These are phyloP conservation scores for Hemileia vastatrix DNA, from an alignment of 1,284 basidiomycete species.

Conservation along the genomic window DNA sequence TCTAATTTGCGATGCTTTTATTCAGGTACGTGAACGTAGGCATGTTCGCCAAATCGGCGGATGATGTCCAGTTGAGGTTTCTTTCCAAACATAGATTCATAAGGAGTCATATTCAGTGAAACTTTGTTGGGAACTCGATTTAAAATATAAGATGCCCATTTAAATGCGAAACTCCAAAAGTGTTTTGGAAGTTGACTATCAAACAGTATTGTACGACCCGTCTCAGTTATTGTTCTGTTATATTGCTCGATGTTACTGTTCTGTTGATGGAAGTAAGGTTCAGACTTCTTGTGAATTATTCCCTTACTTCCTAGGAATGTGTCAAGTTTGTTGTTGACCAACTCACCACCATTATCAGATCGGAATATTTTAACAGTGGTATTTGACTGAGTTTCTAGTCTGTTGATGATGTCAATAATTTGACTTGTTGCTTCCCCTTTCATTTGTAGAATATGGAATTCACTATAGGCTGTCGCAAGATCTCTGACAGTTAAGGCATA, in stretches of 20 bases:
- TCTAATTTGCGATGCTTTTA: not conserved
- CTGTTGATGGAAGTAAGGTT: not conserved
- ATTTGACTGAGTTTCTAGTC: not conserved
- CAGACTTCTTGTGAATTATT: not conserved
- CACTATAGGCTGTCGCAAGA: not conserved
- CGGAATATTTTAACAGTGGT: not conserved
- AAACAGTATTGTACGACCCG: not conserved
- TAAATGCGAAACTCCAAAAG: not conserved
- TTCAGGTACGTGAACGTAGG: not conserved
- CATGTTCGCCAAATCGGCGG: not conserved
- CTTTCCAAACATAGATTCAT: not conserved
- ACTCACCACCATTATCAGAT: conserved; percentile 4
- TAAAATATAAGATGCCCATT: not conserved
- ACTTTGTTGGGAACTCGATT: not conserved
- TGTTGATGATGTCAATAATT: too few species aligned
- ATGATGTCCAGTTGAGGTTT: not conserved
- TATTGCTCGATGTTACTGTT: not conserved
- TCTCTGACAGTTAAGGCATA: not conserved
- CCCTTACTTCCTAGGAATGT: not conserved
- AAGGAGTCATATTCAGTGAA: not conserved
- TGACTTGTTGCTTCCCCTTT: not conserved
- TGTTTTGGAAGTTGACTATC: not conserved
- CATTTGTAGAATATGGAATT: not conserved
- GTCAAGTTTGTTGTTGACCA: not conserved
- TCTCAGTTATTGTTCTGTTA: not conserved